Evolutionary conservation across 148 eudicot species (phyloP).

Genomic region (Agrostemma githago): DNA sequence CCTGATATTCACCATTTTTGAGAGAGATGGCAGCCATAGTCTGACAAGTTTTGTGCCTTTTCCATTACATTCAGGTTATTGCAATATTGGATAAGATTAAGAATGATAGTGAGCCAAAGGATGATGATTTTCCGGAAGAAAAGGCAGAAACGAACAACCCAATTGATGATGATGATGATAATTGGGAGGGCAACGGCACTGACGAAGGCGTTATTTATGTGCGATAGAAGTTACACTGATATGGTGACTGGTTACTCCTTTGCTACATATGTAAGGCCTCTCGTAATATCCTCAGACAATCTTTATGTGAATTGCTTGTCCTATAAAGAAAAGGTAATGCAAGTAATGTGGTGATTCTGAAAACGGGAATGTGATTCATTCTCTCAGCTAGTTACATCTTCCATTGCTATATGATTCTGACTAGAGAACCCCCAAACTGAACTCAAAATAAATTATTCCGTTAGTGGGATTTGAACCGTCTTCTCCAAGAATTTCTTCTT

Average conservation of each 20-base stretch:
- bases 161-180: conserved; percentile 33
- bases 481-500: neutral
- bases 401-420: neutral
- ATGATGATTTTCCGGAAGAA: conserved; percentile 18
- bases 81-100: conserved; percentile 88
- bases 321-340: neutral
- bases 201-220: conserved; percentile 87
- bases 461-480: neutral
- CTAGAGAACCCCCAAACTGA: neutral
- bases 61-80: conserved; percentile 54
- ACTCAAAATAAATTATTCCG: neutral
- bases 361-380: neutral
- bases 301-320: neutral
- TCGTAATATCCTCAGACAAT: neutral
- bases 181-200: conserved; percentile 58
- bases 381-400: neutral
- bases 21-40: neutral
- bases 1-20: neutral
- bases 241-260: conserved; percentile 8
- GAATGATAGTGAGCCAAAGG: conserved; percentile 44
- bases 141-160: conserved; percentile 29
- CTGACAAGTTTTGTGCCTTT: neutral
- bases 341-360: neutral
- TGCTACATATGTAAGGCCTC: conserved; percentile 26
- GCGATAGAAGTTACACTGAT: conserved; percentile 29